Conservation (phyloP, 2,329 filamentous ascomycete species). For the Myriosclerotinia scirpicola region DNA sequence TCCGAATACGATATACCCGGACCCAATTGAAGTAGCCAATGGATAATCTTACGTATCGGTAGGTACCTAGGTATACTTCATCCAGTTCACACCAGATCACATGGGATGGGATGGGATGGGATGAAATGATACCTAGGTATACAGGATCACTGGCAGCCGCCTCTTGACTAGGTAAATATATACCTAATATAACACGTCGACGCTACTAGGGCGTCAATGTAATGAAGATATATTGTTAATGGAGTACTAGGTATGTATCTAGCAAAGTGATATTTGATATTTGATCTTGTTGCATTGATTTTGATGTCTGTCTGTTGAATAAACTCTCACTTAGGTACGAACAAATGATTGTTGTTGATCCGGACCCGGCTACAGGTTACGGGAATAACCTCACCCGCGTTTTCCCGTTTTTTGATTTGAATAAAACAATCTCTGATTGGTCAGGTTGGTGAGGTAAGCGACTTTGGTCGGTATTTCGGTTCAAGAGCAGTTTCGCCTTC, state of each 20-base stretch:
- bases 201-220: no score
- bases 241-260: no score
- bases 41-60: background rate
- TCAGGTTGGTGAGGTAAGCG: constrained; percentile 16
- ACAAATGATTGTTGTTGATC: no score
- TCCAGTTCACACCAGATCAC: background rate
- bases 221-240: background rate
- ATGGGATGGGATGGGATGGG: background rate
- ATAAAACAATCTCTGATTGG: constrained; percentile 22
- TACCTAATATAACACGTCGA: background rate
- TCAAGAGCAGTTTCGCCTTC: constrained; percentile 24
- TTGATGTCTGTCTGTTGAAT: background rate
- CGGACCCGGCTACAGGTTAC: constrained; percentile 3
- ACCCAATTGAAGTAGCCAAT: constrained; percentile 1
- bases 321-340: no score
- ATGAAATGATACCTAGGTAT: background rate
- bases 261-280: background rate
- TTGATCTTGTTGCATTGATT: background rate
- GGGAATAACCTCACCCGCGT: constrained; percentile 24
- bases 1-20: constrained; percentile 11
- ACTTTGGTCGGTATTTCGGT: constrained; percentile 14
- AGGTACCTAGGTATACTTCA: background rate
- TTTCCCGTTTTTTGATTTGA: constrained; percentile 23
- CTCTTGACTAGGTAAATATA: background rate
- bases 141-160: background rate